These are phyloP conservation scores for Juncus inflexus DNA, from an alignment of 176 grass and related monocot genomes.

Conservation along the genomic window DNA sequence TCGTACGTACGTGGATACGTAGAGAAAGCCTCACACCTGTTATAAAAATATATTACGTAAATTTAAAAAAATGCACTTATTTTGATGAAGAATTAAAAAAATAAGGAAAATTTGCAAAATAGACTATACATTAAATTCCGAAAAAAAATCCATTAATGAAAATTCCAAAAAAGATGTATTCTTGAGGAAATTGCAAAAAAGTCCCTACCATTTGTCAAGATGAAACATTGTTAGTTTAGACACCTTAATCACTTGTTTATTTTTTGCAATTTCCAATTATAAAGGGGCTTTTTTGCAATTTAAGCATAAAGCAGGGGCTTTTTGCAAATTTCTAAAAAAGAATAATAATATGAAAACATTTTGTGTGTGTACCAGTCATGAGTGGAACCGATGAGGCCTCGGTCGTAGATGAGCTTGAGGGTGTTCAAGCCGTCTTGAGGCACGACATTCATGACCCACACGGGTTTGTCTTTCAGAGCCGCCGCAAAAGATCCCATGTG, in stretches of 20 bases:
- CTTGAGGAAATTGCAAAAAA: no score
- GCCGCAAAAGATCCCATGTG: conserved; percentile 92
- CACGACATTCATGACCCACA: conserved; percentile 96
- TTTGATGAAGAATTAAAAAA: not conserved
- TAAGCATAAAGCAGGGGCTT: no score
- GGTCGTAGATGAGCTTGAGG: conserved; percentile 92
- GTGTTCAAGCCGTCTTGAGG: conserved; percentile 82
- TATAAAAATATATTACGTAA: not conserved
- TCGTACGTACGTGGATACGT: conserved; percentile 99
- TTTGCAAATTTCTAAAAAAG: no score
- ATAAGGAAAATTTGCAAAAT: not conserved
- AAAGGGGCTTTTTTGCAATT: no score
- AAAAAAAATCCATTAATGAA: no score
- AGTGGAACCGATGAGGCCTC: conserved; percentile 75
- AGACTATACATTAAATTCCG: no score
- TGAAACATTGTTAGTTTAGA: no score
- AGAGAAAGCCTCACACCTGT: conserved; percentile 95
- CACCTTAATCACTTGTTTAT: no score
- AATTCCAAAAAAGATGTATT: no score
- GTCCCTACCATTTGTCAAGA: no score
- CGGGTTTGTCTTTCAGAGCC: conserved; percentile 82
- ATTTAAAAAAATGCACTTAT: not conserved
- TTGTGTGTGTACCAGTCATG: conserved; percentile 62
- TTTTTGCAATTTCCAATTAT: no score
- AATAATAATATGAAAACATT: no score